Evolutionary conservation across 768 basidiomycete species (phyloP), one percentile per base, ranked within the genome.

Genomic region (Boletales sp.): DNA sequence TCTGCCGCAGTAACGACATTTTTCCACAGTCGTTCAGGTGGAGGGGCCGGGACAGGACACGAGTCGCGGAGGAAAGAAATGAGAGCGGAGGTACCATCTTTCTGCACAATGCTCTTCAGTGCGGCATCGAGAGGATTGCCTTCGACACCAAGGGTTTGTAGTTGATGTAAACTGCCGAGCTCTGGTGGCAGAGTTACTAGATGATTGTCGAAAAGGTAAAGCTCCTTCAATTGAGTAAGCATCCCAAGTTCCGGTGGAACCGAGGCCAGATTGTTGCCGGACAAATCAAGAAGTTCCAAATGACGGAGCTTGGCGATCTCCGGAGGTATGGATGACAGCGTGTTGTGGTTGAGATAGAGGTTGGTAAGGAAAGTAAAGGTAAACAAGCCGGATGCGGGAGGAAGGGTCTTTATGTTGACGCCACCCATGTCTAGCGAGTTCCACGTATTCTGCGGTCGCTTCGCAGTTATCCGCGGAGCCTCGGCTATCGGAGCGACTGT

Each of bases 281-380:
- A 95, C 41, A 94, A 79, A 71, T 99, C 97, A 38, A 99, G 84
- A 32, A 93, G 71, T 57, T 91, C 88, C 34, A 99, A 77, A 64
- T 94, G 86, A 36, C 86, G 82, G 50, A 99, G 80, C 57, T 81
- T 85, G 42, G 88, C 74, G 47, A 99, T 91, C 67, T 88, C 81
- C 17, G 87, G 80, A 5, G 95, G 93, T 31, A 99, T 71, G 53
- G 79, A 67, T 9, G 83, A 72, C 40, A 99, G 77, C 21, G 82
- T 75, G 62, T 99, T 99, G 74, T 98, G 95, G 59, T 97, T 97
- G 67, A 99, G 88, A 72, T 94, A 97, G 43, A 99, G 86, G 54
- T 86, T 87, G 58, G 87, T 87, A 51, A 99, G 85, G 77, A 94
- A 97, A n/a, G 83, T 82, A 74, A 95, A 97, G 8, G 83, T 74